phyloP scores from a whole-genome alignment of 2,329 filamentous ascomycete genomes.

The Verticillium longisporum region DNA sequence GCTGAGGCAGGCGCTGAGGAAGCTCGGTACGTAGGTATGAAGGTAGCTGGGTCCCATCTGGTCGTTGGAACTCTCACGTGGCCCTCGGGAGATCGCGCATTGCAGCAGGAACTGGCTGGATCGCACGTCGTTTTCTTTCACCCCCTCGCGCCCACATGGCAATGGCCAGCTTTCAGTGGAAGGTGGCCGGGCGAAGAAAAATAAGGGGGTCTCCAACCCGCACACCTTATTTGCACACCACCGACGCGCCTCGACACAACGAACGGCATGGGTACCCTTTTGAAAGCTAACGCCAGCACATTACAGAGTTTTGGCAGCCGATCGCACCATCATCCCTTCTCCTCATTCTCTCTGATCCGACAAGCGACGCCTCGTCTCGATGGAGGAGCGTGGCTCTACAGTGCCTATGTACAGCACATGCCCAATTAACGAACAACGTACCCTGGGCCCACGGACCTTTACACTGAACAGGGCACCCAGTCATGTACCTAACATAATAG shows the following conservation, averaged over 20 bases:
- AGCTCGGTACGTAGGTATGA: neutral
- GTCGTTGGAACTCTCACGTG: constrained; percentile 7
- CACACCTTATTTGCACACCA: neutral
- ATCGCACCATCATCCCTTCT: neutral
- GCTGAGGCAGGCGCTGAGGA: neutral
- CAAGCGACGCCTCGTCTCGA: neutral
- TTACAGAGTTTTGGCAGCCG: too few relatives aligned
- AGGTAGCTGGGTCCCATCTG: neutral
- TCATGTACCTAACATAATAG: neutral
- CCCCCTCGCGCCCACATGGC: neutral
- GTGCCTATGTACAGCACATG: neutral
- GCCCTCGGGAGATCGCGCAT: constrained; percentile 11
- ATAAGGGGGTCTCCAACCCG: neutral
- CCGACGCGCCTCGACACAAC: too few relatives aligned
- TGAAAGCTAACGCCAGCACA: neutral
- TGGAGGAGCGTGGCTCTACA: too few relatives aligned
- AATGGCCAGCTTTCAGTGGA: neutral
- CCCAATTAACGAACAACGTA: neutral
- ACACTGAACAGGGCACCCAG: neutral
- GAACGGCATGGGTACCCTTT: too few relatives aligned
- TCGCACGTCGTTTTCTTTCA: neutral
- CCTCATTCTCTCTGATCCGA: neutral
- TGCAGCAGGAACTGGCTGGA: constrained; percentile 8
- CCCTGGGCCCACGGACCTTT: neutral
- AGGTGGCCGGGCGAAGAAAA: neutral